Base-by-base conservation (phyloP, 163 green algal species). In the Scenedesmus sp. region DNA sequence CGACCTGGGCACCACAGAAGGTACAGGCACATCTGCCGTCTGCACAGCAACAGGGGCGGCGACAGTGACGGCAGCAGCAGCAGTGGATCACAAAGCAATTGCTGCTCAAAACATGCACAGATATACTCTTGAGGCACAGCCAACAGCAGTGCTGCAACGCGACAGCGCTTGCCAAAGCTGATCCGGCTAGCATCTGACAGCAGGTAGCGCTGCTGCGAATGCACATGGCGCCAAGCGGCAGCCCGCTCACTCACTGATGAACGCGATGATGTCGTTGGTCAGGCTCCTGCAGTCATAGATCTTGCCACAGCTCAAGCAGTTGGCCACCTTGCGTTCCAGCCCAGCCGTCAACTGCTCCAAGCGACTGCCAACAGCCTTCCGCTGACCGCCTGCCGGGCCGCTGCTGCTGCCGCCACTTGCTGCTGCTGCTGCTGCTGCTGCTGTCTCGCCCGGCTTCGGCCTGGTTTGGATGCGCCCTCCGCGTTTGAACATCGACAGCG, bases 251-350 rank as follows among this genome's bases (percentile, higher is more conserved):
- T 53, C 80, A 97, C 95, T 89, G 26, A 98, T 86, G 91, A 98
- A 97, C 1, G 46, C 76, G 2, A 94, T 87, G 44, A 95, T 91
- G 49, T 97, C 95, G 40, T 95, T 95, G 4, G 87, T 91, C 24
- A 91, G 44, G 30, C 76, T 88, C 20, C 95, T 90, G 92, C 95
- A 97, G 91, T 98, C 94, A 80, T 94, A 98, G 30, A 99, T 97
- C 92, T 98, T 98, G 35, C 97, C 97, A 86, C 97, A 99, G 61
- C 89, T 83, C 61, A 99, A 90, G 95, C 97, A 99, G 93, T 99
- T 99, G 89, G 95, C 92, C 40, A 99, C 96, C 40, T 93, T 88
- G 22, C 89, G 73, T 72, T 95, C 92, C 70, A 96, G 81, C 15
- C 43, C 53, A 30, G 53, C 53, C 12, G 79, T 81, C 16, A 90